Conservation (phyloP, 371 early-diverging fungal genomes). For the Rhizopus arrhizus region DNA sequence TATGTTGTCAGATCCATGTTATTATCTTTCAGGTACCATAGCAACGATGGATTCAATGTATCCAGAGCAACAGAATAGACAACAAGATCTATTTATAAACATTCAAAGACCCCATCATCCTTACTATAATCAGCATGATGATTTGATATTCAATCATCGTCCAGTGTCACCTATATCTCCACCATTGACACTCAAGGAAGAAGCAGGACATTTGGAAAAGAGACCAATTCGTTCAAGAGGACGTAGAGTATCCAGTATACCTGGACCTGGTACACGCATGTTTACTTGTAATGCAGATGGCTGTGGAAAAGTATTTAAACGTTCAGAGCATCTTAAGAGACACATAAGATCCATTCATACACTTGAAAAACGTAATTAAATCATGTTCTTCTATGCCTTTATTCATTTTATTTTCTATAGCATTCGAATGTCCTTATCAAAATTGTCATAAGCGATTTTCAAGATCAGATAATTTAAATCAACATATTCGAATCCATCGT, state of each 20-base stretch:
- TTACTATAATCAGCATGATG: constrained; percentile 20
- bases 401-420: constrained; percentile 27
- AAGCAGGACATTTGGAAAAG: not conserved
- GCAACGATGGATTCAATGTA: constrained; percentile 22
- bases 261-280: constrained; percentile 45
- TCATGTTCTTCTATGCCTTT: not conserved
- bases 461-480: constrained; percentile 80
- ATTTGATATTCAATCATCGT: constrained; percentile 3
- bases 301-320: constrained; percentile 67
- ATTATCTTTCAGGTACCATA: constrained; percentile 33
- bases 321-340: constrained; percentile 68
- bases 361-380: constrained; percentile 62
- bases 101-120: constrained; percentile 15
- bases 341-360: constrained; percentile 71
- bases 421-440: constrained; percentile 66
- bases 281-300: constrained; percentile 56
- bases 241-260: constrained; percentile 58
- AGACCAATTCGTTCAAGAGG: constrained; percentile 48
- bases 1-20: constrained; percentile 44
- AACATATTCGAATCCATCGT: constrained; percentile 68
- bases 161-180: constrained; percentile 20
- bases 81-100: constrained; percentile 2
- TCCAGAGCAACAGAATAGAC: constrained; percentile 7
- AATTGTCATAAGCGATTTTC: constrained; percentile 84
- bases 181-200: constrained; percentile 21